These are phyloP conservation scores for Myxozyma neglecta DNA, from an alignment of 805 yeast species.

Conservation along the genomic window DNA sequence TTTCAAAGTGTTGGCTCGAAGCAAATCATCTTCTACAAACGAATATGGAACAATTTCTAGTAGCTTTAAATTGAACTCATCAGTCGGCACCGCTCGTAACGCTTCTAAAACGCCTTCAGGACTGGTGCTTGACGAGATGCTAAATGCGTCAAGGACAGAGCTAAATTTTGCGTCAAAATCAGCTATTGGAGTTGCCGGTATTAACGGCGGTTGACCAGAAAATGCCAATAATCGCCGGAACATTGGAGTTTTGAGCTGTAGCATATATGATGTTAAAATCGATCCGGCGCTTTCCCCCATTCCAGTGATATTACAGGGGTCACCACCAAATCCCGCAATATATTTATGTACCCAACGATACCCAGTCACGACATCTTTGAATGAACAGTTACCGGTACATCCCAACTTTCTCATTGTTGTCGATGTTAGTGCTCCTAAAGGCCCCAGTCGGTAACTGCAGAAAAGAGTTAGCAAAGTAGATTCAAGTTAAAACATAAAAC, in stretches of 20 bases:
- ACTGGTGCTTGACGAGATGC: neutral
- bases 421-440: slow-evolving; percentile 45
- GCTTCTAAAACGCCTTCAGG: neutral
- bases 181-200: neutral
- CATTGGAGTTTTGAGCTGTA: neutral
- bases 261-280: neutral
- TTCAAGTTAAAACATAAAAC: neutral
- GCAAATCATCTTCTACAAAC: neutral
- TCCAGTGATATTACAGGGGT: slow-evolving; percentile 44
- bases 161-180: neutral
- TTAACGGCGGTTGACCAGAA: neutral
- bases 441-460: slow-evolving; percentile 41
- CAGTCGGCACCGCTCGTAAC: neutral
- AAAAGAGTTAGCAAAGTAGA: neutral
- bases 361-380: slow-evolving; percentile 42
- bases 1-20: neutral
- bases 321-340: slow-evolving; percentile 47
- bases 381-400: slow-evolving; percentile 42
- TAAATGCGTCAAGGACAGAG: neutral
- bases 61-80: neutral
- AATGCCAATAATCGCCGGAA: slow-evolving; percentile 1
- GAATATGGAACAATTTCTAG: neutral
- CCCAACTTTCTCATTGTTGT: slow-evolving; percentile 39
- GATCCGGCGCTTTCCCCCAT: slow-evolving; percentile 48
- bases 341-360: slow-evolving; percentile 46